Evolutionary conservation across 2,329 filamentous ascomycete species (phyloP), one percentile per base, ranked within the genome.

Genomic region (Geosmithia flava): DNA sequence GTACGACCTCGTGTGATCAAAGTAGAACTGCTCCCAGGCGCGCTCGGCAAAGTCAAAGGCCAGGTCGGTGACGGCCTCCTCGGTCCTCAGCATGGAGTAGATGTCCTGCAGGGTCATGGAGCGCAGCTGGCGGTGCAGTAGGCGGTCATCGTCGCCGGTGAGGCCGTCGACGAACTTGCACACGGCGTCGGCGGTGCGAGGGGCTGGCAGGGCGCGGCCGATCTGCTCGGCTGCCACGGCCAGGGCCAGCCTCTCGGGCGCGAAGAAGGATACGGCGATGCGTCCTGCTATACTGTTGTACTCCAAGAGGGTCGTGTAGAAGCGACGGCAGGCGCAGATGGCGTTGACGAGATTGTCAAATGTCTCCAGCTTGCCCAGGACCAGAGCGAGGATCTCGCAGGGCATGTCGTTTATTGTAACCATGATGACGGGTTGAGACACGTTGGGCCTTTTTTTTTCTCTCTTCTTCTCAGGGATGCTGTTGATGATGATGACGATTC

Each of bases 31-130:
- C 19, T 47, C n/a, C 33, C 30, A 47, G 10, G 45, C 45, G 19
- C 20, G 19, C 3, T 41, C 33, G 17, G 45, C 45, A n/a, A 37
- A 23, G 45, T 47, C 45, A 17, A 47, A 47, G 33, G 45, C 45
- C 30, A 39, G 29, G 5, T 47, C 45, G 16, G 45, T 47, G 23
- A 47, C 19, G 20, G 45, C 33, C 15, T 41, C 20, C 37, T 37
- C 20, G n/a, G 33, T 37, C n/a, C 39, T 30, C 29, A 23, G 20
- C 44, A 45, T 17, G 27, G 27, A 20, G 27, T 45, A 45, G 23
- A 45, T n/a, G 15, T 15, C 13, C 17, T 37, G 44, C 44, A 45
- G 44, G n/a, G 23, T 19, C 45, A 47, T 47, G 29, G 45, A 47
- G n/a, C 30, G 33, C 13, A 47, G 45, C 17, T 40, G 15, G 16